These are phyloP conservation scores for Ustilago nuda DNA, from an alignment of 1,284 basidiomycete genomes.

Conservation along the genomic window DNA sequence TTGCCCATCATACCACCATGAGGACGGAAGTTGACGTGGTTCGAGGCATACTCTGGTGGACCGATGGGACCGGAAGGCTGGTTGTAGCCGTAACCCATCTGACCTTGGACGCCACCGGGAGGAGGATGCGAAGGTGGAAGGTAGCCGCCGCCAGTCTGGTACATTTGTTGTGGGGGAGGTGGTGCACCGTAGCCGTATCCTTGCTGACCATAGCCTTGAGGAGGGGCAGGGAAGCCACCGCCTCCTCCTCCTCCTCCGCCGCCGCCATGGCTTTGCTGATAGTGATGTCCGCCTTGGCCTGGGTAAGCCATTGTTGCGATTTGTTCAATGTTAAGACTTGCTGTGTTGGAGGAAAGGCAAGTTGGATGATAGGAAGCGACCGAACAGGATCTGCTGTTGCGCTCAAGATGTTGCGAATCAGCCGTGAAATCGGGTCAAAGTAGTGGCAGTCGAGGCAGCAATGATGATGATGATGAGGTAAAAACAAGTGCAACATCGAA, in stretches of 20 bases:
- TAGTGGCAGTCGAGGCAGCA: too few relatives aligned
- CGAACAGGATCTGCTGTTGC: too few relatives aligned
- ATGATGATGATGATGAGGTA: too few relatives aligned
- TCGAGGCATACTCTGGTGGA: conserved; percentile 59
- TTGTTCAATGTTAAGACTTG: neutral
- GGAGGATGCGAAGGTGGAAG: conserved; percentile 42
- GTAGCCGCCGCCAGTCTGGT: conserved; percentile 25
- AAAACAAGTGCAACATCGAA: too few relatives aligned
- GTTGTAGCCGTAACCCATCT: conserved; percentile 51
- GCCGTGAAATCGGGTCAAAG: too few relatives aligned
- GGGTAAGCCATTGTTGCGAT: conserved; percentile 55
- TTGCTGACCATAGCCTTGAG: conserved; percentile 40
- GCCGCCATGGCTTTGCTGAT: conserved; percentile 47
- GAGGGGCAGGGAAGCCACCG: conserved; percentile 33
- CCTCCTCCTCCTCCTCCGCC: conserved; percentile 47
- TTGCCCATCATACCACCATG: conserved; percentile 63
- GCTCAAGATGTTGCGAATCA: too few relatives aligned
- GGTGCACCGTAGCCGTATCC: conserved; percentile 49
- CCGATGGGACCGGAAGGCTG: conserved; percentile 45
- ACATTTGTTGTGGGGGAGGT: conserved; percentile 33
- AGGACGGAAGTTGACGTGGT: conserved; percentile 57
- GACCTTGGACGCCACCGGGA: conserved; percentile 37
- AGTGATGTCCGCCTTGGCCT: conserved; percentile 59
- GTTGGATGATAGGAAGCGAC: neutral
- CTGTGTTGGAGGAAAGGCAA: neutral